Base-by-base conservation (phyloP, 208 protist species). In the Lotmaria passim region DNA sequence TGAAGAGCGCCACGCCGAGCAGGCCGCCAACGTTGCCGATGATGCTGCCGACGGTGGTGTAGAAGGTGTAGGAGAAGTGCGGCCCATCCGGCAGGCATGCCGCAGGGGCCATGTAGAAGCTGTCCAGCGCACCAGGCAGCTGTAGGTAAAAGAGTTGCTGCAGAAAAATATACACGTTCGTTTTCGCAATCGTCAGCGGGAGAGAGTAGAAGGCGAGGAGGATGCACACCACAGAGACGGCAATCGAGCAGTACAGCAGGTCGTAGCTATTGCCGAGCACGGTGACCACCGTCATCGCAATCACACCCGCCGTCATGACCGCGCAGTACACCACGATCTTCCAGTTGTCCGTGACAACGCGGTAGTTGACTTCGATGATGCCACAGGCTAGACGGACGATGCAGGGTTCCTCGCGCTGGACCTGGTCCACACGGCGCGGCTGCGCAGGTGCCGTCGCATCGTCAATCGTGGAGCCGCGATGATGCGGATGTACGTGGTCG, bases 51-150 rank as follows among this genome's bases (percentile, higher is more conserved):
- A 85, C 64, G 33, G 83, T 89, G 33, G 78, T 77, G 77, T 88
- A 89, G 67, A 86, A 89, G 41, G 71, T 78, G 66, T 85, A 75
- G n/a, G 36, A 55, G 69, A 91, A 91, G 47, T 89, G 66, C 44
- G 86, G 86, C 30, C 86, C 86, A n/a, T 65, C 64, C 8, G 79
- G 77, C 55, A 89, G 31, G 47, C 83, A 89, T 14, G 72, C 33
- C n/a, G 64, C 64, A 2, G 63, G 63, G 5, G 81, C 83, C 17
- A 80, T 39, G 75, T 81, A 92, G 73, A 87, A 87, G 56, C 43
- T 80, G 52, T 92, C 75, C 51, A 89, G 44, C 3, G 81, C 79
- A 58, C 83, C 82, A 21, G 75, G 78, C 21, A 92, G 57, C 56
- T 87, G 78, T 15, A 89, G 52, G 76, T 92, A 92, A 48, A 82